phyloP scores from a whole-genome alignment of 352 stramenopile genomes.

The Hyaloperonospora arabidopsidis region DNA sequence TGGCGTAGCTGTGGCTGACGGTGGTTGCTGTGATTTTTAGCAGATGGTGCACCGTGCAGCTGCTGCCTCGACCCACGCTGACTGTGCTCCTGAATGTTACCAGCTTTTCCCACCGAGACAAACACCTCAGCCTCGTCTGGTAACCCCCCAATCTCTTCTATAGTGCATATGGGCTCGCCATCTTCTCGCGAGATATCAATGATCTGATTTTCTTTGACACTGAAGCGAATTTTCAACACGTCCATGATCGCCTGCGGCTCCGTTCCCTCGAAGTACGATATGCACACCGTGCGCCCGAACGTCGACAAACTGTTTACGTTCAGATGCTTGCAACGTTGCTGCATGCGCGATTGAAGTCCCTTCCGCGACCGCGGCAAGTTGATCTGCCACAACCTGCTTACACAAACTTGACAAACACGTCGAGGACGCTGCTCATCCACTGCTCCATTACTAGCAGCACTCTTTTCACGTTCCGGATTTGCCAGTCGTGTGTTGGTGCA shows the following conservation, averaged over 20 bases:
- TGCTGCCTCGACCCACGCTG: constrained; percentile 21
- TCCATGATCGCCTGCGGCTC: constrained; percentile 65
- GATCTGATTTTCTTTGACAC: constrained; percentile 66
- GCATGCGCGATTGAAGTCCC: constrained; percentile 35
- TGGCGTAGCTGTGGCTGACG: constrained; percentile 14
- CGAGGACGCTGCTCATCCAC: constrained; percentile 49
- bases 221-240: constrained; percentile 72
- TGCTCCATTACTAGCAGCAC: constrained; percentile 26
- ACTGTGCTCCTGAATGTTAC: constrained; percentile 62
- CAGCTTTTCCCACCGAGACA: constrained; percentile 67
- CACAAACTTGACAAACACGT: constrained; percentile 68
- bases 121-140: constrained; percentile 61
- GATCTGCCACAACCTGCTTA: constrained; percentile 72
- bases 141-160: constrained; percentile 42
- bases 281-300: constrained; percentile 68
- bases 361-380: constrained; percentile 68
- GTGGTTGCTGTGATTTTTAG: constrained; percentile 15
- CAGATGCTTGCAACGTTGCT: constrained; percentile 52
- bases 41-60: constrained; percentile 10
- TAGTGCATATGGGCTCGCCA: constrained; percentile 46
- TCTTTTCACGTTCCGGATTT: constrained; percentile 51
- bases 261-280: constrained; percentile 75
- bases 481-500: constrained; percentile 71
- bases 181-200: constrained; percentile 69
- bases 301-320: constrained; percentile 75